Evolutionary conservation across 2,329 filamentous ascomycete genomes (phyloP).

Genomic region (Phaeophleospora eucalypticola): DNA sequence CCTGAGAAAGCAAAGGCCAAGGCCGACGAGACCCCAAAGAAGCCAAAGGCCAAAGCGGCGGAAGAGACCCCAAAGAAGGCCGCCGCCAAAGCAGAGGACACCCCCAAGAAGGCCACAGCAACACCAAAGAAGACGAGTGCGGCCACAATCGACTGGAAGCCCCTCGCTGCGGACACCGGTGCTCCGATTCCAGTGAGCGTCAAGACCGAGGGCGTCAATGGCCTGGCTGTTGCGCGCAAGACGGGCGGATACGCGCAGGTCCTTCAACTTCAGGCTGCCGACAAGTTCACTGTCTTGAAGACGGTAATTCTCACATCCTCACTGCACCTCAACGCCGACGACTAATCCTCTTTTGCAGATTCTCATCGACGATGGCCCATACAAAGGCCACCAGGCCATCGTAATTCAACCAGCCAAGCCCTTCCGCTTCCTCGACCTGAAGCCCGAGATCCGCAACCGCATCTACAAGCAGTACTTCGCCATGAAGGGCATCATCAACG

Average conservation of each 20-base stretch:
- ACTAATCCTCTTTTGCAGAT: constrained; percentile 15
- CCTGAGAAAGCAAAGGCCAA: no score
- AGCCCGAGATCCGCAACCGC: constrained; percentile 25
- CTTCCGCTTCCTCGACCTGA: constrained; percentile 33
- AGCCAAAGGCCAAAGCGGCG: constrained; percentile 9
- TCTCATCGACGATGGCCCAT: constrained; percentile 29
- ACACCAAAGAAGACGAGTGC: constrained; percentile 16
- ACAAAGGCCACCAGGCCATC: constrained; percentile 34
- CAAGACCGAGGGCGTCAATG: constrained; percentile 20
- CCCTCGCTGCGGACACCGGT: constrained; percentile 15
- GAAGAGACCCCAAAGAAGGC: constrained; percentile 16
- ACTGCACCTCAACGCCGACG: not conserved
- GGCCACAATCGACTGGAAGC: constrained; percentile 11
- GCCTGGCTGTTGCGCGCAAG: constrained; percentile 16
- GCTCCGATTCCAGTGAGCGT: constrained; percentile 25
- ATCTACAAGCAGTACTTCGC: constrained; percentile 32
- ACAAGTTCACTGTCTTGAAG: constrained; percentile 31
- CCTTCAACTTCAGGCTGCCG: constrained; percentile 30
- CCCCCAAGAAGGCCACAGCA: constrained; percentile 5
- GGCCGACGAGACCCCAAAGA: constrained; percentile 12
- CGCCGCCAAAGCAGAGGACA: constrained; percentile 4
- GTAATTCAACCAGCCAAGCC: constrained; percentile 33
- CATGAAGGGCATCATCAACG: constrained; percentile 22
- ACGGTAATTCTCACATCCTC: constrained; percentile 24
- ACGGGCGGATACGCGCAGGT: constrained; percentile 26